Evolutionary conservation across 176 grass and related monocot species (phyloP).

Genomic region (Microstegium vimineum): DNA sequence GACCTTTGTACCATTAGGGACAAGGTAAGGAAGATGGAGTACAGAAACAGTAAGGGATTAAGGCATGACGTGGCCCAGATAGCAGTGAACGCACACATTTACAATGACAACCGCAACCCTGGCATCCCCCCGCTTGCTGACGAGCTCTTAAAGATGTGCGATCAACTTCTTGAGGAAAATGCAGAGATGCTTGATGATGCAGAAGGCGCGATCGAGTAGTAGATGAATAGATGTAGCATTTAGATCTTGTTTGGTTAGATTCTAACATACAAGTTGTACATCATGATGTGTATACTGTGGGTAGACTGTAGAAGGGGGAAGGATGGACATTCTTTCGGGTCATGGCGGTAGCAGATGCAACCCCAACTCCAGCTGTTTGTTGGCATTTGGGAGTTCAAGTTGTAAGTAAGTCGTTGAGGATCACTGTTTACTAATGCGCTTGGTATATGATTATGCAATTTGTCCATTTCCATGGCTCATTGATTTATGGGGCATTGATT

Average conservation of each 20-base stretch:
- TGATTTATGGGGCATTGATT: no score
- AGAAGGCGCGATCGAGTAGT: slow-evolving; percentile 47
- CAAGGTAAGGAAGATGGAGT: slow-evolving; percentile 87
- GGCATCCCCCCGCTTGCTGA: slow-evolving; percentile 82
- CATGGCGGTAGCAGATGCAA: no score
- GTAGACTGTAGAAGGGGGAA: slow-evolving; percentile 5
- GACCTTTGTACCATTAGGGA: slow-evolving; percentile 86
- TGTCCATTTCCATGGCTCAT: no score
- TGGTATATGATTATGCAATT: no score
- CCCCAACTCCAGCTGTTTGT: no score
- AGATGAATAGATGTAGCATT: neutral
- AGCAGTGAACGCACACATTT: slow-evolving; percentile 55
- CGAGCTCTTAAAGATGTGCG: slow-evolving; percentile 51
- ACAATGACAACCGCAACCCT: slow-evolving; percentile 65
- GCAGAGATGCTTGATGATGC: slow-evolving; percentile 35
- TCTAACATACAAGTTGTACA: slow-evolving; percentile 18
- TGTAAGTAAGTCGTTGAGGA: no score
- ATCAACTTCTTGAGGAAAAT: slow-evolving; percentile 44
- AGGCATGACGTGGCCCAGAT: slow-evolving; percentile 79
- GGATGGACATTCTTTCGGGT: neutral
- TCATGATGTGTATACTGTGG: neutral
- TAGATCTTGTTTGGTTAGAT: neutral
- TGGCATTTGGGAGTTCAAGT: no score
- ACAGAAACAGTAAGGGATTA: slow-evolving; percentile 67
- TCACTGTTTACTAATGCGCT: no score